Percentiles rank a stretch among this genome's conserved stretches.
These are phyloP conservation scores for Rhizopus microsporus DNA, from an alignment of 371 early-diverging fungal species.

Conservation along the genomic window DNA sequence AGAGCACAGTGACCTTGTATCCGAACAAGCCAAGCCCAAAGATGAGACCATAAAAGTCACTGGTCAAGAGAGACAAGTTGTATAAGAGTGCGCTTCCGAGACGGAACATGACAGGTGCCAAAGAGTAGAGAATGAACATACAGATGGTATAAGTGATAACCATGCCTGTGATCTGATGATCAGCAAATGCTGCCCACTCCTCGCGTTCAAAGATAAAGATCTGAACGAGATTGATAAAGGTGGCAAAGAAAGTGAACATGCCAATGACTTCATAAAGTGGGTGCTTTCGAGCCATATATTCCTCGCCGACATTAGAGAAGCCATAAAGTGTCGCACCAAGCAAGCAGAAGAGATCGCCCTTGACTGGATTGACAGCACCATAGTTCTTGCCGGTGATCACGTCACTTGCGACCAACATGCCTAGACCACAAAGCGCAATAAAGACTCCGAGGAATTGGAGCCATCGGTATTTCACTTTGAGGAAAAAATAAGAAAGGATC, in stretches of 20 bases:
- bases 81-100: constrained; percentile 70
- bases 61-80: constrained; percentile 72
- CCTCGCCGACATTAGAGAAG: constrained; percentile 68
- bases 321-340: constrained; percentile 74
- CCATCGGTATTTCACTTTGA: constrained; percentile 60
- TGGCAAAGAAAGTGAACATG: constrained; percentile 68
- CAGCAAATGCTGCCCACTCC: constrained; percentile 35
- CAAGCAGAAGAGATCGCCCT: constrained; percentile 71
- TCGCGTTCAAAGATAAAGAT: constrained; percentile 63
- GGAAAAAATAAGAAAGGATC: constrained; percentile 56
- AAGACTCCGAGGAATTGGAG: constrained; percentile 66
- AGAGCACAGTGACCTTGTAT: constrained; percentile 50
- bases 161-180: constrained; percentile 35
- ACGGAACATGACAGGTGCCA: constrained; percentile 70
- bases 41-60: constrained; percentile 73
- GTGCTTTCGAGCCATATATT: constrained; percentile 62
- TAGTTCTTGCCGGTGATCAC: constrained; percentile 49
- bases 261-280: constrained; percentile 76
- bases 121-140: constrained; percentile 69
- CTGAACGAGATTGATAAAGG: constrained; percentile 69
- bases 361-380: constrained; percentile 50
- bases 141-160: constrained; percentile 61
- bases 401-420: constrained; percentile 62
- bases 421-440: constrained; percentile 67
- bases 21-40: constrained; percentile 70